Base-by-base conservation (phyloP, 352 stramenopile species). In the Phytophthora nicotianae region DNA sequence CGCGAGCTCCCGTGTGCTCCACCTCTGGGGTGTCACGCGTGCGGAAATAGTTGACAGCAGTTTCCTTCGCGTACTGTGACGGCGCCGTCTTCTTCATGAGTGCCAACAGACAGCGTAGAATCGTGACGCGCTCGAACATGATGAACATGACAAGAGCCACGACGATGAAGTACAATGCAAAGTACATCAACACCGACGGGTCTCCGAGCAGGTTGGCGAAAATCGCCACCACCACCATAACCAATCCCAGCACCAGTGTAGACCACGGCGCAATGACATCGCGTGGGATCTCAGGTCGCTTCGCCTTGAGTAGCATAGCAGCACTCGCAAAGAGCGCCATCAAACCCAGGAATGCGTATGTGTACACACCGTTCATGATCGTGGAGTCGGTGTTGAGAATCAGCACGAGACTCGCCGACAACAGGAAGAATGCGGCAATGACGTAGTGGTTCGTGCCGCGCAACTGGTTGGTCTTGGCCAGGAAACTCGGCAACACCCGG, bases 301-400 rank as follows among this genome's bases (percentile, higher is more conserved):
- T 96, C 42, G 78, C 60, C 68, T 96, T 96, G 38, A 97, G 80
- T 32, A 93, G 40, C 53, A 96, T 90, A 32, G 81, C 89, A 24
- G 83, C 88, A 41, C 67, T 65, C 14, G 84, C 75, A 60, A 96
- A 97, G 20, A 96, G 76, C 20, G 66, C 69, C 79, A 97, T 93
- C 17, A 96, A 61, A 1, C 76, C 74, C 11, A 96, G 57, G 61
- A 97, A 97, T 17, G 88, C 81, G 52, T 89, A 91, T 45, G 82
- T 88, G 59, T 93, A 97, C 17, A 97, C 89, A 16, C 86, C 86
- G 14, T 75, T 75, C 21, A 96, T 72, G 27, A 77, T 81, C 6
- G 53, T 75, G 6, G 87, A 70, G 47, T 96, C 71, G 16, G 76
- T 82, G 49, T 93, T 65, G 9, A 94, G 70, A 10, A 86, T 16